Evolutionary conservation across 306 rosid species (phyloP), one percentile per base, ranked within the genome.

Genomic region (Fragaria iinumae): DNA sequence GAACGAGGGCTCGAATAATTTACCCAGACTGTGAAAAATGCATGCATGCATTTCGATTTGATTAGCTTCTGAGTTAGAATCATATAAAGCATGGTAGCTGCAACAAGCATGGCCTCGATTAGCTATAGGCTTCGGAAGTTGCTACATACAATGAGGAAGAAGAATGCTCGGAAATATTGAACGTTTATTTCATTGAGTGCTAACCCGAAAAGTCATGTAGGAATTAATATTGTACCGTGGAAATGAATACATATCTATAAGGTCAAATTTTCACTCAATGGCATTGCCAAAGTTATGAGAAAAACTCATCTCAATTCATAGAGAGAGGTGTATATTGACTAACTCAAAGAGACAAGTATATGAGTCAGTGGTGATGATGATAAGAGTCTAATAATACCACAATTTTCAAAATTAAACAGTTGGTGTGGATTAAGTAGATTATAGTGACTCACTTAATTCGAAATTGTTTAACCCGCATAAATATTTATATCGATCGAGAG

Each of bases 41-140:
- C 60, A 17, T 53, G 60, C 57, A 52, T 52, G 60, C 62, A 55
- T 55, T 56, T n/a, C 62, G 29, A 56, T 56, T 56, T n/a, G 62
- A n/a, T 55, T 55, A n/a, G 27, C 4, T 55, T 53, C 25, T 53
- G 10, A 52, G 9, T 52, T 20, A 7, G 11, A 53, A 50, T 50
- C 21, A 45, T 45, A 45, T 45, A 45, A 45, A 11, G 4, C 4
- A 45, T 45, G 60, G 25, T 53, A 53, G 60, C 60, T 55, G 27
- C 12, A 41, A 18, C 60, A 55, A 55, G 12, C 25, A 53, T 20
- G 60, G 60, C 57, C 21, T 52, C 10, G 57, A 6, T 50, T 50
- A 50, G 8, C 9, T 52, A 18, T 17, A 43, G 11, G 12, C 47
- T 43, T 43, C 47, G 23, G 57, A 8, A 6, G 57, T 52, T 17